Conservation (phyloP, 2,329 filamentous ascomycete genomes). For the Corinectria fuckeliana region DNA sequence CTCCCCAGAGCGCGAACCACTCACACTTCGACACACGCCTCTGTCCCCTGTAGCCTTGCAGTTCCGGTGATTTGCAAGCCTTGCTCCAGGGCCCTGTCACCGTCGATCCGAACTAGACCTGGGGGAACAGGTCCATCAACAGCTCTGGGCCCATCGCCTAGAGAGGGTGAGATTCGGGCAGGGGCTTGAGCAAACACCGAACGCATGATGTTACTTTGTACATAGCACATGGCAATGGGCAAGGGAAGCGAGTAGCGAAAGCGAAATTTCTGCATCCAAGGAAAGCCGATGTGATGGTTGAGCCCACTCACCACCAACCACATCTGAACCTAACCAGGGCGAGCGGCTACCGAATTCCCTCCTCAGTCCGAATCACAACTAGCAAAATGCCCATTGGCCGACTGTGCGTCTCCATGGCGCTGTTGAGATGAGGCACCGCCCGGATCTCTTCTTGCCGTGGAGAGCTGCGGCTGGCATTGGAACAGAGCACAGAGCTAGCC, state of each 20-base stretch:
- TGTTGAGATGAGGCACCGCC: background rate
- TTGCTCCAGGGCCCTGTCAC: background rate
- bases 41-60: constrained; percentile 2
- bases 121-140: background rate
- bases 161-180: too few species aligned
- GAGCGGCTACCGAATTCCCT: background rate
- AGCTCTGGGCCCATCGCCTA: too few species aligned
- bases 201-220: too few species aligned
- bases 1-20: constrained; percentile 8
- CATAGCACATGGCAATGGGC: background rate
- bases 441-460: background rate
- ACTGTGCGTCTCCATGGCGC: background rate
- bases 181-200: background rate
- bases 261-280: background rate
- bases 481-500: background rate
- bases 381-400: background rate
- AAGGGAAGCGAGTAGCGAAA: background rate
- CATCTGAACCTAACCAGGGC: background rate
- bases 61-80: constrained; percentile 1
- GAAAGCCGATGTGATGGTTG: background rate
- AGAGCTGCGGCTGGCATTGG: background rate
- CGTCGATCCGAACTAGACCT: background rate
- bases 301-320: background rate
- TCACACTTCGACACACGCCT: constrained; percentile 5
- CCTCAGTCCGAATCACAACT: background rate